These are phyloP conservation scores for Zymoseptoria ardabiliae DNA, from an alignment of 2,329 filamentous ascomycete genomes.

Conservation along the genomic window DNA sequence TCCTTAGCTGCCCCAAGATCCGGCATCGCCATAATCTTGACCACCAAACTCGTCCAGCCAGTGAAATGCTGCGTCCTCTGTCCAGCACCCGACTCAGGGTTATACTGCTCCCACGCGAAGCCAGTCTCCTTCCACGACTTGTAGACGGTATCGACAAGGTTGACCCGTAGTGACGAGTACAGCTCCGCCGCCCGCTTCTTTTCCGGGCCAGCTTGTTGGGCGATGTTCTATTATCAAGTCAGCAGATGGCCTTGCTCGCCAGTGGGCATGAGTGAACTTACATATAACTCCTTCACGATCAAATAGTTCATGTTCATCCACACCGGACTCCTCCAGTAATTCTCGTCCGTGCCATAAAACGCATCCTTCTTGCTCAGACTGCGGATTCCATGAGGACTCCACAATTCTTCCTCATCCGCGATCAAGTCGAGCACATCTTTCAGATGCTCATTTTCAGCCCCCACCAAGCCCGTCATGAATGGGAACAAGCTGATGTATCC, in stretches of 20 bases:
- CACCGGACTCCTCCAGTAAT: constrained; percentile 92
- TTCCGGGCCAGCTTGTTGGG: constrained; percentile 58
- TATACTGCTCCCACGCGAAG: constrained; percentile 98
- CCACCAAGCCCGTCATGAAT: constrained; percentile 76
- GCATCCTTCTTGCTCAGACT: constrained; percentile 78
- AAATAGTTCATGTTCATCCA: constrained; percentile 98
- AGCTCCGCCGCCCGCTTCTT: constrained; percentile 61
- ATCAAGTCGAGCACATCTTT: constrained; percentile 71
- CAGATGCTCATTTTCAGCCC: constrained; percentile 65
- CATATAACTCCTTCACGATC: constrained; percentile 67
- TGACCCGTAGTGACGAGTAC: constrained; percentile 70
- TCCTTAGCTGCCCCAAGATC: constrained; percentile 43
- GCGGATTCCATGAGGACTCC: constrained; percentile 79
- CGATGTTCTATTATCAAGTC: constrained; percentile 49
- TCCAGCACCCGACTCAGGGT: constrained; percentile 84
- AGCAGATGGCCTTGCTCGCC: constrained; percentile 1
- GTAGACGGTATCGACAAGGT: constrained; percentile 83
- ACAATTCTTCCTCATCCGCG: constrained; percentile 75
- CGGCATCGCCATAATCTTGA: constrained; percentile 95
- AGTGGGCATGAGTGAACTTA: constrained; percentile 41
- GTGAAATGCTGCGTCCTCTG: constrained; percentile 97
- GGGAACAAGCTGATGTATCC: constrained; percentile 93
- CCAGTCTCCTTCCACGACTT: constrained; percentile 82
- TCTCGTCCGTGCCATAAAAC: constrained; percentile 83
- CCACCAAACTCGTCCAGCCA: constrained; percentile 96